Percentiles rank a stretch among this genome's conserved stretches.
Evolutionary conservation across 2,329 filamentous ascomycete species (phyloP).

Genomic region (Cladosporium oxysporum): DNA sequence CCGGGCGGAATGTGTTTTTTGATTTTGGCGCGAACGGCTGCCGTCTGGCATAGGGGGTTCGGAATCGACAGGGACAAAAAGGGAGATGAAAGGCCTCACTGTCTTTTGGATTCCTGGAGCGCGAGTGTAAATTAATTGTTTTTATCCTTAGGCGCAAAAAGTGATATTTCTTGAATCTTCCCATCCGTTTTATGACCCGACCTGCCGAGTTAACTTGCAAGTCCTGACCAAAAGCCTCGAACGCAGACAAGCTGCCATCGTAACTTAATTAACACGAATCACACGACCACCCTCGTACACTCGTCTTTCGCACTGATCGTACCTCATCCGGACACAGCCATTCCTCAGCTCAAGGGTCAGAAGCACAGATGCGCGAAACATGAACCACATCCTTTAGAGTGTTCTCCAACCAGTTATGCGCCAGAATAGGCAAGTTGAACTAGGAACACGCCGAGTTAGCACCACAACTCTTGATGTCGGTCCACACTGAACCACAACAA

Average conservation of each 20-base stretch:
- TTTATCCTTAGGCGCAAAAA: constrained; percentile 9
- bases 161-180: constrained; percentile 4
- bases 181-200: not conserved
- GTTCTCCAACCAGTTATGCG: not conserved
- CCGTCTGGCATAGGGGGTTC: not conserved
- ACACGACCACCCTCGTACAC: not conserved
- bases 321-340: not conserved
- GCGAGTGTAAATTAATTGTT: constrained; percentile 17
- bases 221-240: not conserved
- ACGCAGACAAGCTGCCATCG: not conserved
- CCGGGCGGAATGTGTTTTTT: constrained; percentile 2
- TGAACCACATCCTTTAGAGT: not conserved
- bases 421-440: not conserved
- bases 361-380: not conserved
- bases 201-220: not conserved
- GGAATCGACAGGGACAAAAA: constrained; percentile 12
- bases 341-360: not conserved
- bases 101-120: constrained; percentile 12
- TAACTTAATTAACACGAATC: not conserved
- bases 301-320: not conserved
- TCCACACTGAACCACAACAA: no score
- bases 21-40: constrained; percentile 14
- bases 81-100: constrained; percentile 7
- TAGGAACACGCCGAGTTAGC: not conserved
- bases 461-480: not conserved